Conservation (phyloP, 306 rosid genomes). For the Castanospermum australe region DNA sequence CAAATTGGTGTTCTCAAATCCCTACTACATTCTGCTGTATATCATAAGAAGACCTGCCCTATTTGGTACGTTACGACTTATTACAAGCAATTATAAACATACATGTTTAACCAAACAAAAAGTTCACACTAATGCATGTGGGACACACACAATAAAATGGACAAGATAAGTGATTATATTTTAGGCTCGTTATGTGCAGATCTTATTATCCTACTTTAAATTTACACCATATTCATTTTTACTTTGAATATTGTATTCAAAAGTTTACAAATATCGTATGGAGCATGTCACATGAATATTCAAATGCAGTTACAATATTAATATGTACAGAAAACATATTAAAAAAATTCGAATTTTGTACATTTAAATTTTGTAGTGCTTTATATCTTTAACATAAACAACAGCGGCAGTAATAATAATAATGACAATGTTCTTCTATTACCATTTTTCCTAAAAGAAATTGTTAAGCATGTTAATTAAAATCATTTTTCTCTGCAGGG, state of each 20-base stretch:
- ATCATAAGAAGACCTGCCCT: conserved; percentile 53
- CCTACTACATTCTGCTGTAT: conserved; percentile 44
- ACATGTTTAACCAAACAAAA: not conserved
- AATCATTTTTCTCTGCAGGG: conserved; percentile 41
- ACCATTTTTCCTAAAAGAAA: not conserved
- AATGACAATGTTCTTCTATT: not conserved
- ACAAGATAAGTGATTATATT: not conserved
- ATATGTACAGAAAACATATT: not conserved
- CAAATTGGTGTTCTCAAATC: conserved; percentile 72
- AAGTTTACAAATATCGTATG: not conserved
- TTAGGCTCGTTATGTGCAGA: too few relatives aligned
- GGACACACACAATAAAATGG: not conserved
- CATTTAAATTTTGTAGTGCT: not conserved
- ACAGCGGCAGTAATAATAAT: not conserved
- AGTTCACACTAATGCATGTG: not conserved
- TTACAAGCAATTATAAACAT: too few relatives aligned
- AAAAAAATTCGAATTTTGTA: not conserved
- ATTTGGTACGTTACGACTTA: conserved; percentile 49
- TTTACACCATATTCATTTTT: not conserved
- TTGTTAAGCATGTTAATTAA: not conserved
- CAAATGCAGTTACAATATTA: not conserved
- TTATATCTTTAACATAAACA: not conserved
- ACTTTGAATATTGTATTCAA: not conserved
- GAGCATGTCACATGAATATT: not conserved
- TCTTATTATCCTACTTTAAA: not conserved